Evolutionary conservation across 305 asterid species (phyloP), one percentile per base, ranked within the genome.

Genomic region (Ruellia speciosa): DNA sequence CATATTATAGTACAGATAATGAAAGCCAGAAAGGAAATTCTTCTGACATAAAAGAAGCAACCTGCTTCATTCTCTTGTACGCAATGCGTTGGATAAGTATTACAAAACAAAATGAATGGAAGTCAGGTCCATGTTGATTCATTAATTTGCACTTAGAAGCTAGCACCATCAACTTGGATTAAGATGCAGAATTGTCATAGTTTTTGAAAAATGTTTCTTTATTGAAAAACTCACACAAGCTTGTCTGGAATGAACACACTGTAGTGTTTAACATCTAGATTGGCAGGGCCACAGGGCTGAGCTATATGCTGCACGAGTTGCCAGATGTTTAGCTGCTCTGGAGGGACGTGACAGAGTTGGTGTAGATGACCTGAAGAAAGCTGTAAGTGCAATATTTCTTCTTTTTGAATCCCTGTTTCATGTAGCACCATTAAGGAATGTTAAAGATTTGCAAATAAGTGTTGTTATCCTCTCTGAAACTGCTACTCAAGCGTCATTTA

Each of bases 271-370:
- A 35, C 49, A 62, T 59, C 35, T 49, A 39, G 65, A 66, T 56
- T 65, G 54, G 45, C 86, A 93, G 99, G 99, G 99, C 60, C 99
- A 93, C 76, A 82, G 99, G 72, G 95, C 97, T 62, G 99, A 93
- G 70, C 71, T 93, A 54, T 93, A 84, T 78, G 97, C 99, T 70
- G 89, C 97, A 63, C 83, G 97, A 68, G 99, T 93, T 62, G 95
- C 99, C 57, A 81, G 53, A 77, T 82, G 94, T 80, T 85, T 93
- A 75, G 95, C 99, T 77, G 95, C 99, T 50, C 69, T 93, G 28
- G 99, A 93, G 68, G 97, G 97, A 34, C 96, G 96, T 68, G 99
- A 93, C 3, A 93, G 74, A 71, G 97, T 86, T 50, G 65, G 58
- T 54, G 94, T 83, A 71, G 99, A 93, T 76, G 99, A 93, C 83